These are phyloP conservation scores for Acer negundo DNA, from an alignment of 345 rosid genomes.

Conservation along the genomic window DNA sequence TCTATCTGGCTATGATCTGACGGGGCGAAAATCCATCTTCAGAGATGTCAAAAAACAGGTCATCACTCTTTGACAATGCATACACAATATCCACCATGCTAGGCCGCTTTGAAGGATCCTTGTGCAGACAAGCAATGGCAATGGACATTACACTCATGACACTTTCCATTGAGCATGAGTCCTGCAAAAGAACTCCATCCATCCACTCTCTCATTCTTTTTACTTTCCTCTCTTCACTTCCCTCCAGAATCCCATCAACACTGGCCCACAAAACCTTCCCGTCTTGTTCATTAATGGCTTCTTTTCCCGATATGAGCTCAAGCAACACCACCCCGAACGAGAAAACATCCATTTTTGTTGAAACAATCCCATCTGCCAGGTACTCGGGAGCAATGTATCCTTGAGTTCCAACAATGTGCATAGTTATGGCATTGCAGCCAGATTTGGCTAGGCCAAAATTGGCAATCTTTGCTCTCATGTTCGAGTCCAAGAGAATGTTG, in stretches of 20 bases:
- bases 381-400: slow-evolving; percentile 79
- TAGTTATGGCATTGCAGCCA: slow-evolving; percentile 74
- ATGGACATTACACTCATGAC: slow-evolving; percentile 46
- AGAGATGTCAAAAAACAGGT: slow-evolving; percentile 44
- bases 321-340: slow-evolving; percentile 72
- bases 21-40: slow-evolving; percentile 36
- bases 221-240: slow-evolving; percentile 39
- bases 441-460: slow-evolving; percentile 76
- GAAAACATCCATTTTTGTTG: slow-evolving; percentile 71
- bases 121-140: slow-evolving; percentile 55
- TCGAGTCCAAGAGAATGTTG: slow-evolving; percentile 63
- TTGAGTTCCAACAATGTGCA: slow-evolving; percentile 78
- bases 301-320: slow-evolving; percentile 59
- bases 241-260: slow-evolving; percentile 35
- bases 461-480: slow-evolving; percentile 70
- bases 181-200: slow-evolving; percentile 41
- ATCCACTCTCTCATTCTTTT: slow-evolving; percentile 37
- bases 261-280: slow-evolving; percentile 55
- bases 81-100: slow-evolving; percentile 70
- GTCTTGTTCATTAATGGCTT: slow-evolving; percentile 48
- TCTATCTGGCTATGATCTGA: slow-evolving; percentile 47
- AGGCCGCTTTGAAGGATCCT: slow-evolving; percentile 57
- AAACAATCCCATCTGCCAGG: slow-evolving; percentile 59
- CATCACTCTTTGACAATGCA: slow-evolving; percentile 56
- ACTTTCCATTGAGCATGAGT: slow-evolving; percentile 46